A percentile compares a stretch with the other conserved stretches of the same genome.
These are phyloP conservation scores for Pisolithus marmoratus DNA, from an alignment of 768 basidiomycete genomes.

Conservation along the genomic window DNA sequence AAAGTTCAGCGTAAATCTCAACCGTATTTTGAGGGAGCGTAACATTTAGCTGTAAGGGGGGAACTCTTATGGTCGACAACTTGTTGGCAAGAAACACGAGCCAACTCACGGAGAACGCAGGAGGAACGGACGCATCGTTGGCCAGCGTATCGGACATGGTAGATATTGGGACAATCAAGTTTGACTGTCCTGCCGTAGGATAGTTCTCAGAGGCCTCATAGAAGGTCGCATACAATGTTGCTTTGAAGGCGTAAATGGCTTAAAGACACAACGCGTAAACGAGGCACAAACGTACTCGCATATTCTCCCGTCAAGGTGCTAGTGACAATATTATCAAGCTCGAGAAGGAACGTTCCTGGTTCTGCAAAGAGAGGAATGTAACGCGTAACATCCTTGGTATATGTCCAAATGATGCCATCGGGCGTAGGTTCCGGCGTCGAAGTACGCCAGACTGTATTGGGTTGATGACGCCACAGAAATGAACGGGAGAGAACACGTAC, in stretches of 20 bases:
- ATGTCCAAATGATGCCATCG: constrained; percentile 75
- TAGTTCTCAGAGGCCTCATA: constrained; percentile 52
- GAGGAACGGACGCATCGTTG: constrained; percentile 73
- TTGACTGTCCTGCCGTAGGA: constrained; percentile 55
- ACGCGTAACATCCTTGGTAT: constrained; percentile 67
- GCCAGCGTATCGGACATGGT: constrained; percentile 58
- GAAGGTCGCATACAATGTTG: constrained; percentile 66
- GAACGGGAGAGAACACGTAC: constrained; percentile 31
- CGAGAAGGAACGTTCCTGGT: constrained; percentile 63
- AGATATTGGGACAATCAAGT: constrained; percentile 65
- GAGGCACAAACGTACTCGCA: constrained; percentile 42
- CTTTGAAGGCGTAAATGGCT: constrained; percentile 29
- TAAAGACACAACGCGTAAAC: not conserved
- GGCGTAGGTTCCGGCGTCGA: constrained; percentile 72
- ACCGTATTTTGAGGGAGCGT: constrained; percentile 68
- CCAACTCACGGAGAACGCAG: constrained; percentile 55
- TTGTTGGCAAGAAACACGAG: not conserved
- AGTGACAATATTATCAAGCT: constrained; percentile 65
- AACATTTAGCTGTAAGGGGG: constrained; percentile 47
- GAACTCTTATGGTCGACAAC: not conserved
- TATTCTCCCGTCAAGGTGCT: constrained; percentile 59
- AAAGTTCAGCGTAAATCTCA: constrained; percentile 62
- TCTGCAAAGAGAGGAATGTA: constrained; percentile 67
- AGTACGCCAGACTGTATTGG: constrained; percentile 62
- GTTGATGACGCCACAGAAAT: not conserved